phyloP scores from a whole-genome alignment of 352 stramenopile genomes.

The Thraustotheca clavata region DNA sequence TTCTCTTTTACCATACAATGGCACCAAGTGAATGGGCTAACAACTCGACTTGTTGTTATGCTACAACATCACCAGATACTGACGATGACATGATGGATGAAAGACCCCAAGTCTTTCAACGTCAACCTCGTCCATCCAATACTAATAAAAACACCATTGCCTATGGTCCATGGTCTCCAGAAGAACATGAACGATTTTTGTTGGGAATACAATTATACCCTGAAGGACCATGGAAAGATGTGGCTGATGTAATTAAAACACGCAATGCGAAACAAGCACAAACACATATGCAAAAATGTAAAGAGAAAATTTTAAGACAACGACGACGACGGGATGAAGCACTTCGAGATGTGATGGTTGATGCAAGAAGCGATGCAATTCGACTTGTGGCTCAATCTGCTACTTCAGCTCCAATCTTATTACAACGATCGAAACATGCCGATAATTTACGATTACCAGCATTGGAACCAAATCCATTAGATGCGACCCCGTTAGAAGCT shows the following conservation, averaged over 20 bases:
- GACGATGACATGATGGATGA: no score
- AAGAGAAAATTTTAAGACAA: constrained; percentile 32
- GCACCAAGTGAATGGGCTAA: no score
- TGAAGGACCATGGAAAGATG: constrained; percentile 39
- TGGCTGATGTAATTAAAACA: constrained; percentile 39
- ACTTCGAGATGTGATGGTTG: not conserved
- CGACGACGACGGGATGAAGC: not conserved
- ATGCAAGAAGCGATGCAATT: not conserved
- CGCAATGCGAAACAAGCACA: constrained; percentile 49
- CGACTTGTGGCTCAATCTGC: not conserved
- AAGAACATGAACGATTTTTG: constrained; percentile 57
- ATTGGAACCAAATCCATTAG: not conserved
- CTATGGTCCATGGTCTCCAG: constrained; percentile 31
- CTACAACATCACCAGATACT: no score
- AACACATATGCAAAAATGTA: constrained; percentile 55
- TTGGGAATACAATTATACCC: constrained; percentile 42
- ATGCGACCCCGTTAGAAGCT: not conserved
- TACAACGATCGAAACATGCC: not conserved
- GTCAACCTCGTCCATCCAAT: no score
- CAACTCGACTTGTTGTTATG: no score
- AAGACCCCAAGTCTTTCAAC: no score
- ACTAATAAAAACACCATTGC: not conserved
- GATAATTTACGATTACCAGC: not conserved
- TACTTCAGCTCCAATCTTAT: not conserved
- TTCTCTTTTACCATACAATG: no score